These are phyloP conservation scores for Typha latifolia DNA, from an alignment of 176 grass and related monocot species.

Conservation along the genomic window DNA sequence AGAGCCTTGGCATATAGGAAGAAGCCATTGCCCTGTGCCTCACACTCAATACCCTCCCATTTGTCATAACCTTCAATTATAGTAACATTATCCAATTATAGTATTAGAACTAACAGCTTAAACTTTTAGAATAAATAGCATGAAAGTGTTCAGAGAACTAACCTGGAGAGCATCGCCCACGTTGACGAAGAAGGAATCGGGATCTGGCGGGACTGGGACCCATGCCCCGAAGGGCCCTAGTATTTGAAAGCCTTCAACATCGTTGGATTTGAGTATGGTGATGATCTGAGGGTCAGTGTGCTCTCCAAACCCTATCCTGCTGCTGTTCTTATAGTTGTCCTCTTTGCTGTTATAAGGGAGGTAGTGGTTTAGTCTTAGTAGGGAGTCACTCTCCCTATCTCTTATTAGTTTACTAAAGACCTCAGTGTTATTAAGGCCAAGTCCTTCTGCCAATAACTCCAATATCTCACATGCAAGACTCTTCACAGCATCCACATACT, in stretches of 20 bases:
- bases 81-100: too few relatives aligned
- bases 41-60: constrained; percentile 18
- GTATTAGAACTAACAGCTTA: too few relatives aligned
- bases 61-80: constrained; percentile 21
- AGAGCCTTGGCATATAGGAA: constrained; percentile 17
- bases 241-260: constrained; percentile 17
- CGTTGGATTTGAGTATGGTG: constrained; percentile 14
- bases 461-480: constrained; percentile 16
- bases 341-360: background rate
- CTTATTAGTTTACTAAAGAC: constrained; percentile 7
- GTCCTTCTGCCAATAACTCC: constrained; percentile 19
- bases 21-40: constrained; percentile 16
- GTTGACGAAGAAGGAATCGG: constrained; percentile 11
- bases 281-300: constrained; percentile 23
- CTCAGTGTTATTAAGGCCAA: constrained; percentile 4
- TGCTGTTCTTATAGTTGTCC: background rate
- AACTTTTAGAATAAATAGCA: too few relatives aligned
- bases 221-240: background rate
- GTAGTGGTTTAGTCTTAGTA: constrained; percentile 21
- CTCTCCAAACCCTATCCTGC: constrained; percentile 16
- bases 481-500: constrained; percentile 13
- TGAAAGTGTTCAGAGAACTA: background rate
- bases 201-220: constrained; percentile 13
- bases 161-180: constrained; percentile 20
- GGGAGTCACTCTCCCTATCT: constrained; percentile 16